Evolutionary conservation across 2,329 filamentous ascomycete genomes (phyloP).

Genomic region (Penicillium glabrum): DNA sequence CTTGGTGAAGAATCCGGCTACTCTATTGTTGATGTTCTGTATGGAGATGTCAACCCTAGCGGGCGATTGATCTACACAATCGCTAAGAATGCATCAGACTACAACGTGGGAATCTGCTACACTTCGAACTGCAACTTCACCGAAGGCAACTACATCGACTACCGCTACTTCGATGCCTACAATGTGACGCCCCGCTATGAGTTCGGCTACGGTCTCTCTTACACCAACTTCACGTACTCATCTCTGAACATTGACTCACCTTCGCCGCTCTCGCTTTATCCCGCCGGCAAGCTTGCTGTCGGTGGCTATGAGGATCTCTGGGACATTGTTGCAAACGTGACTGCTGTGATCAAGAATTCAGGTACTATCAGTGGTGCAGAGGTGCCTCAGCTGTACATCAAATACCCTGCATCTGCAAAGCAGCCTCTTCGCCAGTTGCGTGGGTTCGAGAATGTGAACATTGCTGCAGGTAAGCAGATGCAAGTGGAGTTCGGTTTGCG

Average conservation of each 20-base stretch:
- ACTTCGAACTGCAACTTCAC: conserved; percentile 64
- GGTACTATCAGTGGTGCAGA: conserved; percentile 66
- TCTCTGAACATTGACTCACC: conserved; percentile 59
- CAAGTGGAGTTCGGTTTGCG: conserved; percentile 7
- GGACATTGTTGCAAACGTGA: conserved; percentile 25
- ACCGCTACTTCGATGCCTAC: conserved; percentile 48
- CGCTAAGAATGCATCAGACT: conserved; percentile 66
- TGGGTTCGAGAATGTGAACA: conserved; percentile 60
- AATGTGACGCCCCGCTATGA: conserved; percentile 56
- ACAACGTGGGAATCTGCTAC: conserved; percentile 70
- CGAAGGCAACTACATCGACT: conserved; percentile 56
- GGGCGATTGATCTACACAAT: conserved; percentile 80
- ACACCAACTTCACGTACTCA: conserved; percentile 65
- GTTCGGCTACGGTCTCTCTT: conserved; percentile 58
- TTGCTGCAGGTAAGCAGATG: conserved; percentile 1
- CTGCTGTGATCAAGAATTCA: conserved; percentile 70
- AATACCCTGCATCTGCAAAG: conserved; percentile 23
- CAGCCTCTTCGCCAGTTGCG: conserved; percentile 55
- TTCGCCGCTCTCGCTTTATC: conserved; percentile 33
- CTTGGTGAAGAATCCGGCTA: conserved; percentile 84
- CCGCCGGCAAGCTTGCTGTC: conserved; percentile 44
- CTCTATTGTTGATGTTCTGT: conserved; percentile 77
- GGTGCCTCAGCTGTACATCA: conserved; percentile 58
- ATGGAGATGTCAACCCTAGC: conserved; percentile 74
- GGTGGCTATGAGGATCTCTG: conserved; percentile 40